Base-by-base conservation (phyloP, 106 monocot species). In the Ottelia alismoides region DNA sequence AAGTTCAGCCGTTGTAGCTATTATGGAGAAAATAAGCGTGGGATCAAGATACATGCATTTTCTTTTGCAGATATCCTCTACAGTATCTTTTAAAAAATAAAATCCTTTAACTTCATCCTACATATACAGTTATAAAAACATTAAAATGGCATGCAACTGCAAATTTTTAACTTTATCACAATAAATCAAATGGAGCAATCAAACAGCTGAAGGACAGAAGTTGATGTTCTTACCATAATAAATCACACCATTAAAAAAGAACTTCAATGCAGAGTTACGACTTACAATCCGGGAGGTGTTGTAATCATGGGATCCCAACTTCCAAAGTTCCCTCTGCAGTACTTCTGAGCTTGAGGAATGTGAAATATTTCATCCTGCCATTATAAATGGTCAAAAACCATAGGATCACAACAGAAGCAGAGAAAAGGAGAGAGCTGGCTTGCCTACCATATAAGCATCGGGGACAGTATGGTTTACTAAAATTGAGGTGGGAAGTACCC, bases 281-380 rank as follows among this genome's bases (percentile, higher is more conserved):
- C 89, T 79, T 49, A 89, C 96, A 98, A 29, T 35, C 96, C 96
- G 63, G 96, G 96, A 60, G 85, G 96, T 25, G 96, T 90, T 47
- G 96, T 98, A 67, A 90, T 98, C 96, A 90, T 98, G 52, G 96
- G 89, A 85, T 98, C 85, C 96, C 96, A 98, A 30, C 60, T 69
- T 26, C 64, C 47, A 63, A 90, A 83, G 45, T 90, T 71, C 22
- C 96, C 85, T 22, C 53, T 25, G 65, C 96, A 98, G 68, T 98
- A 90, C 22, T 57, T 49, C 56, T 85, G 84, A 25, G 77, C 89
- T 61, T 98, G 85, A 31, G 85, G 96, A 23, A 98, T 54, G 65
- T 90, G 89, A 53, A 98, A 98, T 66, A 90, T 82, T 73, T 98
- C 96, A 48, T 98, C 96, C 96, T 98, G 74, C 65, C 1, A 30